Evolutionary conservation across 805 yeast genomes (phyloP).

Genomic region (Candida berthetii): DNA sequence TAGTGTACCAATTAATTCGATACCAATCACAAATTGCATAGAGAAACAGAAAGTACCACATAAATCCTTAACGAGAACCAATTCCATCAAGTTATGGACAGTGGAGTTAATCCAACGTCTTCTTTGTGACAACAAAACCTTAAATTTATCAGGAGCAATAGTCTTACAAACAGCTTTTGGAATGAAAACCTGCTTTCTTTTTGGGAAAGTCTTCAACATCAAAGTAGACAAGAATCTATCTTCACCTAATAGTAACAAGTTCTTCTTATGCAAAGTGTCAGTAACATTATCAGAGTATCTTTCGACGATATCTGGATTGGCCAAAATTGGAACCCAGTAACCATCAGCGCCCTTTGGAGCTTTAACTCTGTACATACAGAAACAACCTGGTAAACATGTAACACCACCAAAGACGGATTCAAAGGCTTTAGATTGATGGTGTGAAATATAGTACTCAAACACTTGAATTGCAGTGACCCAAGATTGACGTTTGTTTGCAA

Average conservation of each 20-base stretch:
- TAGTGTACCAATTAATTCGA: constrained; percentile 82
- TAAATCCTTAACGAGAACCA: constrained; percentile 74
- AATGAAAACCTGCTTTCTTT: constrained; percentile 78
- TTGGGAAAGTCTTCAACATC: constrained; percentile 86
- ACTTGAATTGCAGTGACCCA: constrained; percentile 96
- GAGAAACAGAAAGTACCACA: constrained; percentile 95
- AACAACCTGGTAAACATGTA: constrained; percentile 94
- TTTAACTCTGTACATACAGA: constrained; percentile 86
- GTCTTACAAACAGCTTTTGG: constrained; percentile 93
- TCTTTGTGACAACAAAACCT: constrained; percentile 80
- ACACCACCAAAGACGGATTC: constrained; percentile 95
- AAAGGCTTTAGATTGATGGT: constrained; percentile 90
- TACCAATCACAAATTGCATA: constrained; percentile 84
- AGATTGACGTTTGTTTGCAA: constrained; percentile 71
- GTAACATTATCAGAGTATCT: constrained; percentile 83
- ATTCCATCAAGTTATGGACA: constrained; percentile 85
- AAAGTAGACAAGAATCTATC: constrained; percentile 81
- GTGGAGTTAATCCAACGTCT: constrained; percentile 98
- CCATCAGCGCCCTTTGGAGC: constrained; percentile 77
- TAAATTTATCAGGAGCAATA: constrained; percentile 77
- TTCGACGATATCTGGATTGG: constrained; percentile 91
- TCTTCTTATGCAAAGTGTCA: constrained; percentile 80
- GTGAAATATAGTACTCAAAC: constrained; percentile 88
- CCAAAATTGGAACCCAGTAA: constrained; percentile 89
- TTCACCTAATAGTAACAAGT: constrained; percentile 80